These are phyloP conservation scores for Psilocybe tampanensis DNA, from an alignment of 768 basidiomycete species.

Conservation along the genomic window DNA sequence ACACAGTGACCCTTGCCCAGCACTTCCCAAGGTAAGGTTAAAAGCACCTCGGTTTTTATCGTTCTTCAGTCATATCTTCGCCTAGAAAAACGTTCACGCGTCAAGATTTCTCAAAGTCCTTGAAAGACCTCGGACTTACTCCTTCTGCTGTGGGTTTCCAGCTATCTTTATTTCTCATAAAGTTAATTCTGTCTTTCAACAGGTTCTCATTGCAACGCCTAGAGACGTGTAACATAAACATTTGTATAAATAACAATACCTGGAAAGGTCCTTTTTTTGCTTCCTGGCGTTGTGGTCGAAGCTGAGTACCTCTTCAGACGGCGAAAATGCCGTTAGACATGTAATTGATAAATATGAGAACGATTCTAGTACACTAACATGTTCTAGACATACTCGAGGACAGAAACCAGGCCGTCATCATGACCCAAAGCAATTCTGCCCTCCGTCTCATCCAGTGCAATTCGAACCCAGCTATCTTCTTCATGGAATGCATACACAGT, in stretches of 20 bases:
- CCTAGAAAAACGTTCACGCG: constrained; percentile 75
- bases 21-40: constrained; percentile 77
- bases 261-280: background rate
- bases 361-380: background rate
- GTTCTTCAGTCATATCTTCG: background rate
- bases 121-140: constrained; percentile 85
- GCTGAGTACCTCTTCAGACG: background rate
- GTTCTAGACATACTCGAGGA: constrained; percentile 50
- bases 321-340: background rate
- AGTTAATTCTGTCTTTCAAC: background rate
- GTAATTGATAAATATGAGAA: background rate
- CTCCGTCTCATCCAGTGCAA: constrained; percentile 50
- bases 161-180: background rate
- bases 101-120: constrained; percentile 75
- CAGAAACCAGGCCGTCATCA: constrained; percentile 47
- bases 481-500: constrained; percentile 49
- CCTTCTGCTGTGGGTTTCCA: constrained; percentile 75
- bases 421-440: constrained; percentile 47
- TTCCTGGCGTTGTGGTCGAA: background rate
- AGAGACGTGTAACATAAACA: constrained; percentile 12
- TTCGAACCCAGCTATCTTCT: constrained; percentile 49
- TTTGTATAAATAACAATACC: background rate
- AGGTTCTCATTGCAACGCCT: constrained; percentile 61
- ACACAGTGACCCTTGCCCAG: constrained; percentile 75
- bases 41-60: background rate